Base-by-base conservation (phyloP, 2,329 filamentous ascomycete species). In the Penicillium sp. region DNA sequence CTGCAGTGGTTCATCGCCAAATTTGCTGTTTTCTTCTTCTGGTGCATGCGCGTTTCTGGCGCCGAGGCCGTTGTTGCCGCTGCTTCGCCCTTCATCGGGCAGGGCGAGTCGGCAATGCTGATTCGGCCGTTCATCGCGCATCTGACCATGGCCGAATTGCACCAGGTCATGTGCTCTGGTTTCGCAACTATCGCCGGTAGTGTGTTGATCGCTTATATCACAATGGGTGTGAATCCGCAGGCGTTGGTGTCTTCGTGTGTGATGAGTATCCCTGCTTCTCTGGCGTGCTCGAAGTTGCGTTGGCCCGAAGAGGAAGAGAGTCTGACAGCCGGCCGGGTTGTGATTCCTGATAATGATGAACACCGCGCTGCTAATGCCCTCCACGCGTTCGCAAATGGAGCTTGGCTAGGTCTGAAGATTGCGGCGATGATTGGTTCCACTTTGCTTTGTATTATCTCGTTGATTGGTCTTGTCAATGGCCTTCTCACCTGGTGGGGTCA, bases 61-160 rank as follows among this genome's bases (percentile, higher is more conserved):
- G 92, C 92, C 49, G 93, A 97, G 78, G 92, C 93, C n/a, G 90
- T 97, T 53, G 93, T 97, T 60, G 93, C 93, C 37, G 91, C 93
- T 37, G 93, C 93, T 10, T 96, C 93, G 0, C 93, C 93, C 8
- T 97, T 97, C 79, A 95, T 97, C 71, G 93, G 93, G 8, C 93
- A 96, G 80, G 93, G 93, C 72, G 93, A 97, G 82, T 95, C 91
- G 26, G 92, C 92, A 62, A 96, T 97, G 90, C 81, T 97, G 71
- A 92, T 97, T 77, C 88, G 88, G 57, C 92, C 92, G 0, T 97
- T 96, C 75, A 87, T 97, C 51, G 82, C 91, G 11, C 89, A 95
- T 76, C 85, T 97, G 72, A 97, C 93, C 64, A 84, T 88, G 73
- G 92, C 92, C 66, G 93, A 97, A 78, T 81, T 97, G 60, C 93